Base-by-base conservation (phyloP, 345 rosid species). In the Hibiscus trionum region DNA sequence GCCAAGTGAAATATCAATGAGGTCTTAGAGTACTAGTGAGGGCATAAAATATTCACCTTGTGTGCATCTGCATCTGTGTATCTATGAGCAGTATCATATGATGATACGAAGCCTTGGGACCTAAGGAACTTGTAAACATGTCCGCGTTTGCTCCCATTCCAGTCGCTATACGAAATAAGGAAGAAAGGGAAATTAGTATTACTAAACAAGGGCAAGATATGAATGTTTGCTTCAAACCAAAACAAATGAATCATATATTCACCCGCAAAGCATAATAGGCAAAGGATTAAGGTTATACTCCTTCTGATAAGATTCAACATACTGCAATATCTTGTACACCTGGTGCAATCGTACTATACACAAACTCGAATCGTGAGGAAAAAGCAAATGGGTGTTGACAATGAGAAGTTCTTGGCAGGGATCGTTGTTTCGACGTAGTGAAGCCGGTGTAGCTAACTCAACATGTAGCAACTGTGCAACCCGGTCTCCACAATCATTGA, bases 61-160 rank as follows among this genome's bases (percentile, higher is more conserved):
- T 92, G 97, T 50, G 93, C 96, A 88, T 95, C 99, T 69, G 92
- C 86, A 79, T 95, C 99, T 12, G 96, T 88, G 69, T 95, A 95
- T 57, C 82, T 90, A 78, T 95, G 99, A 75, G 97, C 99, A 75
- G 88, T 86, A 81, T 92, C 99, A 79, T 92, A 92, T 4, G 99
- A 95, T 2, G 99, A 95, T 49, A 85, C 88, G 85, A 92, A 95
- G 31, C 97, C 99, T 71, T 88, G 97, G 50, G 97, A 95, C 75
- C 99, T 86, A 9, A 95, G 86, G 77, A 95, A 95, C 81, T 86
- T 89, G 88, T 90, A 95, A 66, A 92, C 97, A 76, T 92, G 96
- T 39, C 97, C 97, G 2, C 96, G 86, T 79, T 95, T 95, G 82
- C 97, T 95, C 47, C 99, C 99, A 31, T 95, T 95, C 97, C 99